Evolutionary conservation across 371 early-diverging fungal species (phyloP), one percentile per base, ranked within the genome.

Genomic region (Haplosporangium sp.): DNA sequence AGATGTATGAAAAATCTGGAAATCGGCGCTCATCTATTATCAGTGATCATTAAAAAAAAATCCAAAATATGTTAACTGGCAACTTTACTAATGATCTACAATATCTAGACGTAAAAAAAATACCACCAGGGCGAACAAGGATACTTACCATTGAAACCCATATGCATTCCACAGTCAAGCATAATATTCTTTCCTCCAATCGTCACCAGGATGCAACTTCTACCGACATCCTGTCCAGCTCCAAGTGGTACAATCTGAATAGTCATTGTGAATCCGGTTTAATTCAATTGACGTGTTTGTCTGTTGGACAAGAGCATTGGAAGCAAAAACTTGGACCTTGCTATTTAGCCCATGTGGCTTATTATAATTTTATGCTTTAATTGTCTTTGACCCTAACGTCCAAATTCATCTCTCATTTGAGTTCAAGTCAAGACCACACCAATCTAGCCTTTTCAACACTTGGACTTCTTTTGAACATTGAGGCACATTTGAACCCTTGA

Each of bases 131-230:
- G 27, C 27, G 27, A 27, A 27, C 19, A 6, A n/a, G 20, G 37
- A 37, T 27, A 55, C 20, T 17, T 72, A 82, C 82, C 99, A 63
- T 91, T 92, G 86, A 96, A 99, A 4, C 99, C 99, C 97, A 99
- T 98, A 86, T 99, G 99, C 93, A 96, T 94, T 13, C 99, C 99
- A 84, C 99, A 99, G 86, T 99, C 99, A 79, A 99, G 93, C 97
- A 99, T 97, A 39, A 98, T 94, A 61, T 94, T 97, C 82, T 93
- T 94, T 44, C 92, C 93, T 55, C 95, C 93, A 42, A 98, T 88
- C 4, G 94, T 92, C 59, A 96, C 93, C 44, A 98, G 84, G 74
- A 99, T 92, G 68, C 98, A 98, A 56, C 95, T 94, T 83, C 96
- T 86, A 9, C 99, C 99, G 13, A 99, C 97, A 83, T 99, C 99